Evolutionary conservation across 768 basidiomycete species (phyloP), one percentile per base, ranked within the genome.

Genomic region (Hirschioporus abietinus): DNA sequence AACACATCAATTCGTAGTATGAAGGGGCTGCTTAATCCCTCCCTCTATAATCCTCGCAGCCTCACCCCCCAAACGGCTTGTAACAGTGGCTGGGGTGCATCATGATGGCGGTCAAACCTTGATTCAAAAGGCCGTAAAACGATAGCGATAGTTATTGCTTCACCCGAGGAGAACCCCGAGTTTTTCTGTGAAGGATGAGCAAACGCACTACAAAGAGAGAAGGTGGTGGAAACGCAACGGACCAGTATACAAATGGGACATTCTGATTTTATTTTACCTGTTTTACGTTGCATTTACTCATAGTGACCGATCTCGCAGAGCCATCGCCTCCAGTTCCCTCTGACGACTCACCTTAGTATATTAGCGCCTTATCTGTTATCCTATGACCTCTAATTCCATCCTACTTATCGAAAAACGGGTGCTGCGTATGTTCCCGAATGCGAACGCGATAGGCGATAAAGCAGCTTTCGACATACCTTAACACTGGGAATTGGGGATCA

Each of bases 21-120:
- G 23, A 18, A 23, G 26, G 12, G 52, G 23, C n/a, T 18, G 26
- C 9, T 23, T 30, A n/a, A 36, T 42, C 36, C 52, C 26, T 30
- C 69, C 61, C 6, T 18, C 17, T 62, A 65, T 64, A 25, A 59
- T 30, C 30, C 30, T 30, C 30, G 36, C 68, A 92, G 91, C 74
- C 80, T 85, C 73, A 86, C 81, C 9, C 77, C 90, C 7, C 82
- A 82, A 73, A 82, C 86, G 0, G 91, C 95, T n/a, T n/a, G n/a
- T n/a, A n/a, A n/a, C n/a, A n/a, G n/a, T n/a, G n/a, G n/a, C n/a
- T n/a, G n/a, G 24, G 80, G 86, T 63, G 82, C 85, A n/a, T n/a
- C n/a, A n/a, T n/a, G n/a, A n/a, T 99, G 96, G 96, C 89, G 88
- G 71, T 72, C 77, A 0, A 88, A 89, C n/a, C 81, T 99, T 36